Conservation (phyloP, 305 asterid species). For the Caryopteris hybrid region DNA sequence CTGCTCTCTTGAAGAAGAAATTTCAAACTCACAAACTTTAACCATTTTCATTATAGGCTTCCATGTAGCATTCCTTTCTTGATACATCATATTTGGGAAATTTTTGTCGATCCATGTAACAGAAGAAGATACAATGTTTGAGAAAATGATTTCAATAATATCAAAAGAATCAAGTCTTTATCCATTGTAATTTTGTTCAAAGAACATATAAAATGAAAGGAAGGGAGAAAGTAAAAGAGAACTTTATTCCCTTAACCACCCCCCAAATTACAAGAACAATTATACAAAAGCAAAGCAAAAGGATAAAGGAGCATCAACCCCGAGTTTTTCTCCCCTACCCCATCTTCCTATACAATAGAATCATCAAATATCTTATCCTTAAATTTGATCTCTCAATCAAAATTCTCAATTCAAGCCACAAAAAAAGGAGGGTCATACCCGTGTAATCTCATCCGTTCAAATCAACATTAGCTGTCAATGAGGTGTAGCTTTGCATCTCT, state of each 20-base stretch:
- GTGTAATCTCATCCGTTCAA: neutral
- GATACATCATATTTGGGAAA: too few species aligned
- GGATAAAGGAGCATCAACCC: constrained; percentile 20
- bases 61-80: too few species aligned
- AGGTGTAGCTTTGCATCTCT: constrained; percentile 66
- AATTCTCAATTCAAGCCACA: constrained; percentile 23
- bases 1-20: too few species aligned
- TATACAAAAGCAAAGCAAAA: constrained; percentile 36
- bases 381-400: constrained; percentile 27
- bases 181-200: constrained; percentile 27
- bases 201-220: constrained; percentile 31
- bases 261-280: constrained; percentile 39
- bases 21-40: too few species aligned
- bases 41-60: too few species aligned
- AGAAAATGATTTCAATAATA: constrained; percentile 22
- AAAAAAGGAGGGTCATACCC: constrained; percentile 19
- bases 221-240: constrained; percentile 61
- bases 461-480: constrained; percentile 40
- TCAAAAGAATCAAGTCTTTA: constrained; percentile 39
- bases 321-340: constrained; percentile 27
- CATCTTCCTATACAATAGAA: constrained; percentile 53
- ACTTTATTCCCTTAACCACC: constrained; percentile 57
- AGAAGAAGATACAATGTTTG: neutral
- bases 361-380: constrained; percentile 26
- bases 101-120: neutral